Evolutionary conservation across 305 asterid genomes (phyloP).

Genomic region (Plantago lanceolata): DNA sequence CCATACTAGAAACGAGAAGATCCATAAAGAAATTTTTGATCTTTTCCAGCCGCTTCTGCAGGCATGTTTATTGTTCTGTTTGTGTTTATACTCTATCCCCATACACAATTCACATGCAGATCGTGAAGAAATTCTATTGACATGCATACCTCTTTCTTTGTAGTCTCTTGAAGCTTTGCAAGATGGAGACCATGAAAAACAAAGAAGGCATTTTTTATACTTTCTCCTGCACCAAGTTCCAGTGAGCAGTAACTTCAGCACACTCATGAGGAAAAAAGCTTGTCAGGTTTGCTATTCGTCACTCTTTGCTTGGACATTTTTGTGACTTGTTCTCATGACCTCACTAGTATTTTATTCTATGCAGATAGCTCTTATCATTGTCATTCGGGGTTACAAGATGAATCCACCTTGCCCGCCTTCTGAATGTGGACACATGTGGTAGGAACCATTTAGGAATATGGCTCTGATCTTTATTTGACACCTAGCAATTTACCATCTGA

Average conservation of each 20-base stretch:
- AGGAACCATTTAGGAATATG: slow-evolving; percentile 35
- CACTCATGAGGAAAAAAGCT: slow-evolving; percentile 88
- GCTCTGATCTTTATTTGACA: slow-evolving; percentile 19
- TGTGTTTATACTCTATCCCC: slow-evolving; percentile 1
- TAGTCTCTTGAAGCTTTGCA: slow-evolving; percentile 99
- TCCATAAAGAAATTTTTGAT: slow-evolving; percentile 98
- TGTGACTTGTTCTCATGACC: slow-evolving; percentile 24
- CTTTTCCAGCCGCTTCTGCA: slow-evolving; percentile 94
- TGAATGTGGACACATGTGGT: slow-evolving; percentile 99
- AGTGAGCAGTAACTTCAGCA: slow-evolving; percentile 90
- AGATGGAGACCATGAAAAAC: slow-evolving; percentile 98
- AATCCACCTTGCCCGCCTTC: slow-evolving; percentile 96
- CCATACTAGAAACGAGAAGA: slow-evolving; percentile 96
- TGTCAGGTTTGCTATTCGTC: slow-evolving; percentile 62
- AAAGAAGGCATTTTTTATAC: slow-evolving; percentile 82
- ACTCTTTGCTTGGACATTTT: slow-evolving; percentile 24
- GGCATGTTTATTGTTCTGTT: slow-evolving; percentile 44
- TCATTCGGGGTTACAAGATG: slow-evolving; percentile 89
- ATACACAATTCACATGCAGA: slow-evolving; percentile 5
- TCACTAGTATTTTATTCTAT: slow-evolving; percentile 25
- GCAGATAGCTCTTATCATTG: slow-evolving; percentile 81
- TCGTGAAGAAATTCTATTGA: slow-evolving; percentile 22
- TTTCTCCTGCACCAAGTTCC: slow-evolving; percentile 98
- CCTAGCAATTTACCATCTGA: not conserved
- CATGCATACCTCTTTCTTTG: slow-evolving; percentile 23